Percentiles rank a stretch among this genome's conserved stretches.
Evolutionary conservation across 495 filamentous ascomycete species (phyloP).

Genomic region (Xylaria bambusicola): DNA sequence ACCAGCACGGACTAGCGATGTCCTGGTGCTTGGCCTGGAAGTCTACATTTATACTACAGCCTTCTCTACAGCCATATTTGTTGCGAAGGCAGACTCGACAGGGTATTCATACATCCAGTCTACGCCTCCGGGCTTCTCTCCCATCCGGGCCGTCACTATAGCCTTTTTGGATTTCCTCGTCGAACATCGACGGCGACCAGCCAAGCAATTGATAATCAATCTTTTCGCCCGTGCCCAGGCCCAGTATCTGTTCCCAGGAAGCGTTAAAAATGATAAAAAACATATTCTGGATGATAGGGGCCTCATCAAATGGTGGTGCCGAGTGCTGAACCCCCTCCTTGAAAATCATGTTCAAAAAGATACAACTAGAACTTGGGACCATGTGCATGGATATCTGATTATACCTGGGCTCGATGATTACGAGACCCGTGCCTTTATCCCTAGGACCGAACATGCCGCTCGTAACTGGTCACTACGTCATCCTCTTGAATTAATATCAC

Average conservation of each 20-base stretch:
- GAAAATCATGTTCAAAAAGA: slow-evolving; percentile 41
- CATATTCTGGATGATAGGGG: slow-evolving; percentile 92
- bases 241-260: slow-evolving; percentile 94
- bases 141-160: slow-evolving; percentile 68
- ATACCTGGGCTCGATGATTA: slow-evolving; percentile 81
- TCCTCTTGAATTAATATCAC: slow-evolving; percentile 62
- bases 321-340: slow-evolving; percentile 74
- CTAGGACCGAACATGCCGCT: slow-evolving; percentile 43
- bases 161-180: slow-evolving; percentile 78
- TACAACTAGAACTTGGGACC: slow-evolving; percentile 29
- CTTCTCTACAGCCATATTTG: slow-evolving; percentile 82
- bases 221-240: slow-evolving; percentile 91
- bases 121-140: slow-evolving; percentile 63
- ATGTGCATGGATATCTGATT: slow-evolving; percentile 72
- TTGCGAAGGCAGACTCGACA: slow-evolving; percentile 96
- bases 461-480: slow-evolving; percentile 57
- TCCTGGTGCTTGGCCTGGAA: slow-evolving; percentile 55
- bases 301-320: slow-evolving; percentile 94
- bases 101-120: slow-evolving; percentile 74
- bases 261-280: slow-evolving; percentile 79
- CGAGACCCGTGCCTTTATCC: slow-evolving; percentile 67
- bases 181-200: slow-evolving; percentile 61
- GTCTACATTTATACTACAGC: slow-evolving; percentile 72
- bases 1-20: slow-evolving; percentile 15
- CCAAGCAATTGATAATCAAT: slow-evolving; percentile 77